A percentile compares a stretch with the other conserved stretches of the same genome.
Conservation (phyloP, 2,329 filamentous ascomycete species). For the Westerdykella sp. region DNA sequence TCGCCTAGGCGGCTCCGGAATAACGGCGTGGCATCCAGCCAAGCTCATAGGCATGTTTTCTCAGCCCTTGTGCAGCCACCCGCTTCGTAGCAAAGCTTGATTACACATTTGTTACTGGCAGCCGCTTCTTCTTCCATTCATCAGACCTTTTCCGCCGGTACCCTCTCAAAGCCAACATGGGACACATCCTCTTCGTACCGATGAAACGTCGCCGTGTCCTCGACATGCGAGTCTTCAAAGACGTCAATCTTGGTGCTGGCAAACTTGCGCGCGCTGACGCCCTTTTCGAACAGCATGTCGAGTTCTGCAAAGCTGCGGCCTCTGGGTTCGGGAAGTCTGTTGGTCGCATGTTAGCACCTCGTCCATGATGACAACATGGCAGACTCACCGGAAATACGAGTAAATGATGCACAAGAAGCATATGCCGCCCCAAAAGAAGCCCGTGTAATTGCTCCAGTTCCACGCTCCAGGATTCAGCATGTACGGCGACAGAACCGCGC, state of each 20-base stretch:
- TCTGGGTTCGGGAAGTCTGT: conserved; percentile 62
- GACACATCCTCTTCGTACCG: conserved; percentile 30
- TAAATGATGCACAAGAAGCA: conserved; percentile 78
- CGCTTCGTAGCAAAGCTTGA: no score
- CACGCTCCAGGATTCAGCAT: conserved; percentile 85
- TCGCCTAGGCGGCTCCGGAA: no score
- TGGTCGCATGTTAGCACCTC: not conserved
- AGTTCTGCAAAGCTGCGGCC: conserved; percentile 82
- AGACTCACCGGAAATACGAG: conserved; percentile 59
- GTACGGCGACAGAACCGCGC: conserved; percentile 76
- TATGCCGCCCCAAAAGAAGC: conserved; percentile 81
- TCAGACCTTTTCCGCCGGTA: not conserved
- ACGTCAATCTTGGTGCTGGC: conserved; percentile 52
- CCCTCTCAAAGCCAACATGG: not conserved
- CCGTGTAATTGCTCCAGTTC: conserved; percentile 82
- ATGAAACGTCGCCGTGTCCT: conserved; percentile 26
- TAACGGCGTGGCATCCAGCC: no score
- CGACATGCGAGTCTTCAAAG: conserved; percentile 35
- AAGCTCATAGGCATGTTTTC: no score
- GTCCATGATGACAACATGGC: not conserved
- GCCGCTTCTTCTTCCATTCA: not conserved
- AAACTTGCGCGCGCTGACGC: conserved; percentile 67
- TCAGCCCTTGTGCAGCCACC: no score
- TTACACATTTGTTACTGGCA: no score
- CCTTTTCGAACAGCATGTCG: conserved; percentile 74